Evolutionary conservation across 1,284 basidiomycete species (phyloP).

Genomic region (Austroboletus novae-zelandiae): DNA sequence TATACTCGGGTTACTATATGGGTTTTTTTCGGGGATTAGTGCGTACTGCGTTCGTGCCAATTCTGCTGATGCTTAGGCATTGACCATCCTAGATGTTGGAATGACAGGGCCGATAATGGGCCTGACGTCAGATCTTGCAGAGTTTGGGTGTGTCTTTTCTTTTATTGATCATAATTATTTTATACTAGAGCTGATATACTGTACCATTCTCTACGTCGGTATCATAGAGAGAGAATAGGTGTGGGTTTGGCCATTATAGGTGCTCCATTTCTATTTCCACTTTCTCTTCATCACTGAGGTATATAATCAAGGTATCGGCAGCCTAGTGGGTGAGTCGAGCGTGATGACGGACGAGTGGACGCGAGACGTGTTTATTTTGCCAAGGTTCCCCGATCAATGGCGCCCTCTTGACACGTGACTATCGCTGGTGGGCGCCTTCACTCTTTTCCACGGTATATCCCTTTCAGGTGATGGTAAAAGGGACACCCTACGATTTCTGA

Average conservation of each 20-base stretch:
- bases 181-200: neutral
- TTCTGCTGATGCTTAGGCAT: neutral
- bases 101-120: conserved; percentile 28
- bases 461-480: neutral
- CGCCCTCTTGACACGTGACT: conserved; percentile 26
- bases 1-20: conserved; percentile 46
- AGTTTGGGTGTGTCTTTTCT: conserved; percentile 25
- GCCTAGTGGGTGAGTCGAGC: conserved; percentile 21
- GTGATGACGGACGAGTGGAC: neutral
- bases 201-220: neutral
- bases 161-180: neutral
- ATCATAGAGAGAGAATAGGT: conserved; percentile 24
- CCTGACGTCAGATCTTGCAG: conserved; percentile 21
- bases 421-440: conserved; percentile 31
- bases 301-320: conserved; percentile 20
- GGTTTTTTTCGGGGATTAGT: conserved; percentile 49
- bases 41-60: conserved; percentile 8
- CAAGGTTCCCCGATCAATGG: conserved; percentile 31
- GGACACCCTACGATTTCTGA: neutral
- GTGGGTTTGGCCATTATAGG: conserved; percentile 24
- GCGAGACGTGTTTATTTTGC: neutral
- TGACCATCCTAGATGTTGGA: conserved; percentile 15
- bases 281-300: neutral
- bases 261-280: conserved; percentile 1
- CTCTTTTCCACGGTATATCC: conserved; percentile 27